phyloP scores from a whole-genome alignment of 2,329 filamentous ascomycete species.

The Tolypocladium guangdongense region DNA sequence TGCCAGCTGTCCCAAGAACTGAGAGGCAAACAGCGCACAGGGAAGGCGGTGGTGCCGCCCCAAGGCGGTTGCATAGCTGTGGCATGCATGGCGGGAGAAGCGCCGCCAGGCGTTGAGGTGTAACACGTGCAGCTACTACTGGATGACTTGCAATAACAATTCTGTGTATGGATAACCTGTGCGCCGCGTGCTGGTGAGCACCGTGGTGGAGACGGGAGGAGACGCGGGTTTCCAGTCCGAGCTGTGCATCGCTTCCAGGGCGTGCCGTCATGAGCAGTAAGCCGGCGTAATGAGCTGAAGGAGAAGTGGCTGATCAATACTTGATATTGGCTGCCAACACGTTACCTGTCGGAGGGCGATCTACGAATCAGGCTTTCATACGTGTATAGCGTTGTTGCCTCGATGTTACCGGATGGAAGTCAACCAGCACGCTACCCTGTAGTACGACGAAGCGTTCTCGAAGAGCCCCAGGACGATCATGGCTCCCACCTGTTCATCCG shows the following conservation, averaged over 20 bases:
- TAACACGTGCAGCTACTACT: not conserved
- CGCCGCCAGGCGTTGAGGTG: slow-evolving; percentile 1
- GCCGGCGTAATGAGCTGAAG: not conserved
- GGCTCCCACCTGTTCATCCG: not conserved
- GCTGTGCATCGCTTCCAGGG: not conserved
- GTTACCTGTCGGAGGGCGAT: not conserved
- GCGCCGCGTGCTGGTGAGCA: not conserved
- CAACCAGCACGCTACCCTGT: not conserved
- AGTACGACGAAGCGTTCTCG: not conserved
- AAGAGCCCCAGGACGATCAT: not conserved
- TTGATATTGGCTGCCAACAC: not conserved
- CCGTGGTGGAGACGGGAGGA: not conserved
- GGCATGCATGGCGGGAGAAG: not conserved
- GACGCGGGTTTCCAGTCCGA: not conserved
- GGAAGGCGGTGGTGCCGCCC: not conserved
- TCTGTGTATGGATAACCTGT: not conserved
- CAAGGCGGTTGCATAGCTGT: not conserved
- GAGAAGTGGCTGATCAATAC: not conserved
- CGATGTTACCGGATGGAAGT: not conserved
- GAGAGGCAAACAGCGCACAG: not conserved
- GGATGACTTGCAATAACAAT: not conserved
- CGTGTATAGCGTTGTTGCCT: not conserved
- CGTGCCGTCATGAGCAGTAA: not conserved
- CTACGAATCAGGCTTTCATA: not conserved
- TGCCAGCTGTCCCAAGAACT: not conserved